These are phyloP conservation scores for Saksenaea oblongispora DNA, from an alignment of 371 early-diverging fungal genomes.

Conservation along the genomic window DNA sequence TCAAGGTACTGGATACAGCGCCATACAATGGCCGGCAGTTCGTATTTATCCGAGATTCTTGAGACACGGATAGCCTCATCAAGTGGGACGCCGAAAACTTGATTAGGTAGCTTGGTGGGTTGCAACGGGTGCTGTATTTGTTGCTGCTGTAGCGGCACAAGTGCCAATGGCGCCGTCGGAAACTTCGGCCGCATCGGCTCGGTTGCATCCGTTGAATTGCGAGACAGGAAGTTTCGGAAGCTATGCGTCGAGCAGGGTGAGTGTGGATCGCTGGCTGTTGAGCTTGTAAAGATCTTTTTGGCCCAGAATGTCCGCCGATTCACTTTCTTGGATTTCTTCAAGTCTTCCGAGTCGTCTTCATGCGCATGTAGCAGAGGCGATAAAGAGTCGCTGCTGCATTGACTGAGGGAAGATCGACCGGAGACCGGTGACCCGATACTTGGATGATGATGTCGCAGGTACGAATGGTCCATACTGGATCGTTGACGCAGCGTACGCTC, in stretches of 20 bases:
- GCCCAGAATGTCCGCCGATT: conserved; percentile 28
- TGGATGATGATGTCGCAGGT: conserved; percentile 3
- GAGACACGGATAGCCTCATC: conserved; percentile 67
- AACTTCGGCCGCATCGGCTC: background rate
- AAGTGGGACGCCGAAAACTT: conserved; percentile 75
- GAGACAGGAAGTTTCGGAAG: background rate
- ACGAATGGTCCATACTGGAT: conserved; percentile 11
- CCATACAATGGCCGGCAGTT: conserved; percentile 89
- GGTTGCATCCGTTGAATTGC: background rate
- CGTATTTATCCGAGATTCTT: conserved; percentile 68
- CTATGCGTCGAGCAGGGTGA: background rate
- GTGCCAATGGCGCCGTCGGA: background rate
- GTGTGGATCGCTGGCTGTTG: background rate
- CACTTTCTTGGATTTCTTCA: conserved; percentile 21
- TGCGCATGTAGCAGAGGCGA: conserved; percentile 1
- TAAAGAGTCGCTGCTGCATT: background rate
- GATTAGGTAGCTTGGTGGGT: conserved; percentile 30
- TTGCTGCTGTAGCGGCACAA: conserved; percentile 1
- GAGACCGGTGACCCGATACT: background rate
- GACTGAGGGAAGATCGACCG: background rate
- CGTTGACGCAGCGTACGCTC: conserved; percentile 2
- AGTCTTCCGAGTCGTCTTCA: conserved; percentile 11
- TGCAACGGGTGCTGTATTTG: conserved; percentile 1
- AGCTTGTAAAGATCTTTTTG: conserved; percentile 31
- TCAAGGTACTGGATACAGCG: conserved; percentile 96